Evolutionary conservation across 2,329 filamentous ascomycete genomes (phyloP).

Genomic region (Clathrospora elynae): DNA sequence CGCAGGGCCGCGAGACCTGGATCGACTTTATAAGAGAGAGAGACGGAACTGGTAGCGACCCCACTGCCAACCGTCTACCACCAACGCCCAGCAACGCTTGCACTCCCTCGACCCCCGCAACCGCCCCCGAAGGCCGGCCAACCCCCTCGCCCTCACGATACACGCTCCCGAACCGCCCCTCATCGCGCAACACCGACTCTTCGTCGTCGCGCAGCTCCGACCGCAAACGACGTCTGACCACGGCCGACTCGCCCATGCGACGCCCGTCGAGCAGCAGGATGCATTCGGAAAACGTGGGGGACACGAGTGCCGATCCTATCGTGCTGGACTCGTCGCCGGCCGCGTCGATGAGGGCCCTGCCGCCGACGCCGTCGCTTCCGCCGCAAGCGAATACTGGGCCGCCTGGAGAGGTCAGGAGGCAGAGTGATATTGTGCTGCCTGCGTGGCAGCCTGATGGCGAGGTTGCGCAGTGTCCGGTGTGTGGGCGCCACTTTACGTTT

Average conservation of each 20-base stretch:
- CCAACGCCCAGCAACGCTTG: constrained; percentile 6
- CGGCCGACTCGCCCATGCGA: constrained; percentile 40
- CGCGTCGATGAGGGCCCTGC: constrained; percentile 15
- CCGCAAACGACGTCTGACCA: constrained; percentile 45
- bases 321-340: constrained; percentile 29
- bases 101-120: constrained; percentile 5
- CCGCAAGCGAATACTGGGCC: constrained; percentile 14
- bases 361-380: constrained; percentile 16
- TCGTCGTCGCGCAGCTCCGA: constrained; percentile 34
- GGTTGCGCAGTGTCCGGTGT: constrained; percentile 83
- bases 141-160: constrained; percentile 20
- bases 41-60: constrained; percentile 27
- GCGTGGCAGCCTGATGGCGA: constrained; percentile 89
- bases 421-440: constrained; percentile 64
- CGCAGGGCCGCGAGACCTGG: constrained; percentile 44
- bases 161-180: constrained; percentile 27
- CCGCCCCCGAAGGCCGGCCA: constrained; percentile 13
- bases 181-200: constrained; percentile 23
- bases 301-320: constrained; percentile 30
- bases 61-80: constrained; percentile 14
- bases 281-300: constrained; percentile 21
- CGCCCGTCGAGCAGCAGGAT: constrained; percentile 36
- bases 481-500: constrained; percentile 76
- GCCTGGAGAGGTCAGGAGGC: constrained; percentile 32
- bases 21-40: constrained; percentile 43